Conservation (phyloP, 1,139 yeast genomes). For the Yamadazyma atlantica region DNA sequence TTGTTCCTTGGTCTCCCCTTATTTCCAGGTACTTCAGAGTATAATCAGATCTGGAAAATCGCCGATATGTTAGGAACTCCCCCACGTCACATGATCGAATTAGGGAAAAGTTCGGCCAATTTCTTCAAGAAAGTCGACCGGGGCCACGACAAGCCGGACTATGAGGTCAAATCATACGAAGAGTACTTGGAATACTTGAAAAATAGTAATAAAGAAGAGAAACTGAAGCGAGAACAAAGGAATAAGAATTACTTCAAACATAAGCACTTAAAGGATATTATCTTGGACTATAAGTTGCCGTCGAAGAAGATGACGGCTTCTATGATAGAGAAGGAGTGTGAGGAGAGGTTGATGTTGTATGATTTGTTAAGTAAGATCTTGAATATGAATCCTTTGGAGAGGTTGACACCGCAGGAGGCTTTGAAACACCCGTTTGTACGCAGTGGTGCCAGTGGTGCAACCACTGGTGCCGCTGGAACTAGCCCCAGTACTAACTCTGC, state of each 20-base stretch:
- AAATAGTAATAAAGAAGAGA: slow-evolving; percentile 37
- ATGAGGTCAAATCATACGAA: slow-evolving; percentile 33
- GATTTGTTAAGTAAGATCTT: slow-evolving; percentile 80
- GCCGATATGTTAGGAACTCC: slow-evolving; percentile 84
- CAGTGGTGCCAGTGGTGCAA: background rate
- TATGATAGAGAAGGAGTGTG: slow-evolving; percentile 67
- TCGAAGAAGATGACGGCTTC: slow-evolving; percentile 67
- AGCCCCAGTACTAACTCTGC: background rate
- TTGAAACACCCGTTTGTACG: slow-evolving; percentile 84
- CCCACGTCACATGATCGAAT: slow-evolving; percentile 94
- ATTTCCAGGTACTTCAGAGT: slow-evolving; percentile 94
- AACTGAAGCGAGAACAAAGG: slow-evolving; percentile 67
- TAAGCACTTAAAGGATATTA: slow-evolving; percentile 67
- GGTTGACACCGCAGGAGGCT: slow-evolving; percentile 98
- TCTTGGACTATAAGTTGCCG: slow-evolving; percentile 72
- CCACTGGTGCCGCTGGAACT: background rate
- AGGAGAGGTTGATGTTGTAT: slow-evolving; percentile 66
- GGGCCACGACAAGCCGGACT: slow-evolving; percentile 30
- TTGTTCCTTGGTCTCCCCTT: slow-evolving; percentile 89
- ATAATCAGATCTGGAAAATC: slow-evolving; percentile 82
- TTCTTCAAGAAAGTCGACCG: slow-evolving; percentile 54
- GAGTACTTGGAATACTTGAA: slow-evolving; percentile 38
- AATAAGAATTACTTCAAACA: slow-evolving; percentile 85
- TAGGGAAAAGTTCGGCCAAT: slow-evolving; percentile 80
- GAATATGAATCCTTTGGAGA: slow-evolving; percentile 84